Base-by-base conservation (phyloP, 306 rosid species). In the Vachellia pachyceras region DNA sequence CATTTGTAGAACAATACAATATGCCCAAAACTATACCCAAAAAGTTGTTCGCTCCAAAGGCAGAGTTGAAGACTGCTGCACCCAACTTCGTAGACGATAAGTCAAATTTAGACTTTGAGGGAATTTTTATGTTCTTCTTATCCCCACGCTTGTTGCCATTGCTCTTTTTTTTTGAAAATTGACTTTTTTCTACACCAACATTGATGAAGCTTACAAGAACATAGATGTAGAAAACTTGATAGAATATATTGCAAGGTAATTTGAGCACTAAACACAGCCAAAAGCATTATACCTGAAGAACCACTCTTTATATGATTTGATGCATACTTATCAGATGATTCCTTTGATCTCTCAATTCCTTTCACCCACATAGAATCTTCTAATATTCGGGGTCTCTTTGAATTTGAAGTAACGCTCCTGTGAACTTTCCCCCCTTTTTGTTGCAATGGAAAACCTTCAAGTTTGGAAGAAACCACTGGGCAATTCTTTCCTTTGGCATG, bases 141-240 rank as follows among this genome's bases (percentile, higher is more conserved):
- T 93, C 98, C 63, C 90, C 88, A 72, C 99, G 92, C 90, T 91
- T 93, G 90, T 85, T 88, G 58, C 72, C 39, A 83, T 72, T 89
- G 66, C 79, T 90, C 88, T 87, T 93, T 78, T 92, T 98, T 88
- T 87, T 96, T 76, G 70, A 80, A 69, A 77, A 72, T 58, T 88
- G 97, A 82, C 82, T 69, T 85, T 90, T 91, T 82, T 93, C 99
- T 96, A 54, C 3, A 77, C 72, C 70, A 57, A 83, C 67, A 83
- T 81, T 75, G 50, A 76, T 52, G 55, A 76, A 39, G 75, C 33
- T 72, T 70, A 41, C 63, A 80, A 40, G 84, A 58, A 29, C 46
- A 80, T 49, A 71, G n/a, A 72, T 68, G 70, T 29, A 80, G 52
- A 73, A 23, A 15, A 50, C 11, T 10, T 7, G 37, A 29, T 77